Conservation (phyloP, 2,329 filamentous ascomycete species). For the Emmonsia crescens region DNA sequence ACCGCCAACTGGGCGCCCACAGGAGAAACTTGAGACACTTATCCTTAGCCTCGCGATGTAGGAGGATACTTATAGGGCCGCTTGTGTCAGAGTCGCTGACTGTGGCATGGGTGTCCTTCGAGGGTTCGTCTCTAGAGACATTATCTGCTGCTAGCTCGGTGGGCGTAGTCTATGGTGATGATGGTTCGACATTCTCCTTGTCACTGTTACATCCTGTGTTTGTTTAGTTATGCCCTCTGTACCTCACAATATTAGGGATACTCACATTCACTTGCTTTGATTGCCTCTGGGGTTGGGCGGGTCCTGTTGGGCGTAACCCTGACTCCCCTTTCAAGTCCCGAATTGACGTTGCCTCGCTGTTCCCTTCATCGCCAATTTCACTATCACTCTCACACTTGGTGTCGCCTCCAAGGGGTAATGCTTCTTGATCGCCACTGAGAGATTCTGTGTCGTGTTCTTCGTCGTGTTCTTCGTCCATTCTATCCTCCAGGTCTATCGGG, state of each 20-base stretch:
- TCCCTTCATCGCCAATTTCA: not conserved
- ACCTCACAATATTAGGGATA: not conserved
- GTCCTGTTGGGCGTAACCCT: not conserved
- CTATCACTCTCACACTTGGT: not conserved
- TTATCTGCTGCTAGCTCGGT: not conserved
- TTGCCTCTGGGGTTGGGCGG: not conserved
- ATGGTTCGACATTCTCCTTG: not conserved
- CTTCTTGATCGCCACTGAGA: not conserved
- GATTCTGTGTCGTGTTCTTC: not conserved
- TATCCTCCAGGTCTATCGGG: slow-evolving; percentile 2
- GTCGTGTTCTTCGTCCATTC: not conserved
- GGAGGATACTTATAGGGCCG: not conserved
- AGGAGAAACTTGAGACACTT: not conserved
- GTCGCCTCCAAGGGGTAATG: not conserved
- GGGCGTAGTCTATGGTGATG: not conserved
- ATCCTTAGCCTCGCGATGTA: not conserved
- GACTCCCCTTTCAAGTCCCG: not conserved
- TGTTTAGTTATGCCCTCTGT: not conserved
- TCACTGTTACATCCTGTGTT: not conserved
- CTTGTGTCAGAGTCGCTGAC: not conserved
- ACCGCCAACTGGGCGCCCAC: not conserved
- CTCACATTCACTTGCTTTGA: not conserved
- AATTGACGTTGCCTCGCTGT: not conserved
- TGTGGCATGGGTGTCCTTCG: not conserved
- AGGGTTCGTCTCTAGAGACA: not conserved